These are phyloP conservation scores for Tetrahymena borealis DNA, from an alignment of 73 alveolate species.

Conservation along the genomic window DNA sequence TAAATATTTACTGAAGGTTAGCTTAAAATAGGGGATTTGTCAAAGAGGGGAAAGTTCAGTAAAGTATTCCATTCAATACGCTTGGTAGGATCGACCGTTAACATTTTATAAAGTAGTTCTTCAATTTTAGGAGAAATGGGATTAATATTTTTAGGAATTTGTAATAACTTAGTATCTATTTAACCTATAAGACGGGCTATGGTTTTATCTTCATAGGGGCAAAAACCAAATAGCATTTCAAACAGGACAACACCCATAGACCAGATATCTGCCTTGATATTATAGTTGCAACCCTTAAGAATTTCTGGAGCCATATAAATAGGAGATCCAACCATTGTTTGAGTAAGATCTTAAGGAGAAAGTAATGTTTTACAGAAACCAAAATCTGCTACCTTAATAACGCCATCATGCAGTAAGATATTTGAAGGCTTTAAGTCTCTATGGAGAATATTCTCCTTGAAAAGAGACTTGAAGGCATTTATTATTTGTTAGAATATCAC, in stretches of 20 bases:
- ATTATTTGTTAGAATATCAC: slow-evolving; percentile 11
- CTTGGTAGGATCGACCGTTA: slow-evolving; percentile 24
- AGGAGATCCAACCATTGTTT: slow-evolving; percentile 51
- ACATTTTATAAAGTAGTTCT: slow-evolving; percentile 21
- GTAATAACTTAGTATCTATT: slow-evolving; percentile 5
- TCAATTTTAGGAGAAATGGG: slow-evolving; percentile 10
- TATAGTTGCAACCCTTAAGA: slow-evolving; percentile 24
- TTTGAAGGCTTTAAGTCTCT: slow-evolving; percentile 41
- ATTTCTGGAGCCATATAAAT: slow-evolving; percentile 54
- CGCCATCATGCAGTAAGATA: slow-evolving; percentile 31
- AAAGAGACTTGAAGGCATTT: slow-evolving; percentile 30
- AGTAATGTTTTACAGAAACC: slow-evolving; percentile 41
- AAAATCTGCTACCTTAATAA: slow-evolving; percentile 33
- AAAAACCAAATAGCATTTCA: slow-evolving; percentile 42
- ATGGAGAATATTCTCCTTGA: slow-evolving; percentile 24
- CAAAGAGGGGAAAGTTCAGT: not conserved
- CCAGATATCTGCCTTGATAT: slow-evolving; percentile 47
- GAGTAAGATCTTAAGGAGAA: slow-evolving; percentile 25
- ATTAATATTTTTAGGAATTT: slow-evolving; percentile 6
- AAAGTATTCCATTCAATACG: slow-evolving; percentile 29
- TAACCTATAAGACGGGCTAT: slow-evolving; percentile 16
- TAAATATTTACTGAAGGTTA: not conserved
- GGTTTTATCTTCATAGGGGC: slow-evolving; percentile 45
- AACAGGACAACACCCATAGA: slow-evolving; percentile 37
- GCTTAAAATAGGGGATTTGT: not conserved